A percentile compares a stretch with the other conserved stretches of the same genome.
Conservation (phyloP, 2,329 filamentous ascomycete genomes). For the Alternaria gaisen region DNA sequence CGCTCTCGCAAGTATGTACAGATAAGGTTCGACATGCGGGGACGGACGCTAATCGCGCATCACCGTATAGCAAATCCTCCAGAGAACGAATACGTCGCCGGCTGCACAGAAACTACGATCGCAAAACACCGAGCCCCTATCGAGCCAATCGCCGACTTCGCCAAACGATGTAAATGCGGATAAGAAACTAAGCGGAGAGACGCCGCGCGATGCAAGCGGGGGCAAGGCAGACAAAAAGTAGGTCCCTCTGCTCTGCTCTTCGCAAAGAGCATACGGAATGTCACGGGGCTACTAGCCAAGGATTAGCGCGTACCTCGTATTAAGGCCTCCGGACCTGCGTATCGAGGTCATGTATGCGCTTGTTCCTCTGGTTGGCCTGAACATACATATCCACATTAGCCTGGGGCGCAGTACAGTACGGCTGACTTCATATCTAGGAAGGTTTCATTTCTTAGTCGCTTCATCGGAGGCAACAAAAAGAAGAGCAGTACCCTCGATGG, state of each 20-base stretch:
- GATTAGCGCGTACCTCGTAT: slow-evolving; percentile 9
- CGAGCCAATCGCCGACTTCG: slow-evolving; percentile 38
- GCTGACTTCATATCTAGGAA: slow-evolving; percentile 66
- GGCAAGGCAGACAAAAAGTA: slow-evolving; percentile 50
- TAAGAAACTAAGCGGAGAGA: slow-evolving; percentile 40
- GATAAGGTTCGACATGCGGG: slow-evolving; percentile 9
- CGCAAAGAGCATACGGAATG: neutral
- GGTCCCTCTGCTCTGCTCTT: slow-evolving; percentile 26
- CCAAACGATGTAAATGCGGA: slow-evolving; percentile 62
- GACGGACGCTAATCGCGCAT: slow-evolving; percentile 22
- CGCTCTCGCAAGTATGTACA: slow-evolving; percentile 70
- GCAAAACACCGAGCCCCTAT: slow-evolving; percentile 50
- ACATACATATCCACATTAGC: slow-evolving; percentile 43
- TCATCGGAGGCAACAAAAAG: slow-evolving; percentile 79
- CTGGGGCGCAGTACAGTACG: slow-evolving; percentile 29
- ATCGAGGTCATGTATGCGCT: slow-evolving; percentile 1
- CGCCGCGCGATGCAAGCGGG: slow-evolving; percentile 31
- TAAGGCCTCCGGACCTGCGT: slow-evolving; percentile 1
- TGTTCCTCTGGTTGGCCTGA: slow-evolving; percentile 14
- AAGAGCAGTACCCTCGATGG: slow-evolving; percentile 65
- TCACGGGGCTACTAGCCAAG: neutral
- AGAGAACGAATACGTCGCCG: slow-evolving; percentile 71
- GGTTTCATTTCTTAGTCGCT: slow-evolving; percentile 87
- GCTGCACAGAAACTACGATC: slow-evolving; percentile 66
- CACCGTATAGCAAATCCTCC: slow-evolving; percentile 62